phyloP scores from a whole-genome alignment of 2,329 filamentous ascomycete species.

The Colletotrichum sublineola region DNA sequence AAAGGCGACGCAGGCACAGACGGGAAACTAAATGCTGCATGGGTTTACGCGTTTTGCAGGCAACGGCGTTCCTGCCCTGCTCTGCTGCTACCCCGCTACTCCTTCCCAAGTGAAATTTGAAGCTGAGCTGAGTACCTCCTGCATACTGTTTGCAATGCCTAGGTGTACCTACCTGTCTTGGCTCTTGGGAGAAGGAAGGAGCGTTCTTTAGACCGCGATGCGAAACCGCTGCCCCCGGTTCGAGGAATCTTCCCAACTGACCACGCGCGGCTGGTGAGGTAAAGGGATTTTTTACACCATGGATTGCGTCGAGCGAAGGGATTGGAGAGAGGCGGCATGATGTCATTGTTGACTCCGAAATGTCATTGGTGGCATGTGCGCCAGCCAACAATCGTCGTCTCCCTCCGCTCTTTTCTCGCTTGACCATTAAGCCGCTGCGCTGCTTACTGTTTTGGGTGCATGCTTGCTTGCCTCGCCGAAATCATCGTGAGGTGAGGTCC shows the following conservation, averaged over 20 bases:
- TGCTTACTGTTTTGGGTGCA: constrained; percentile 26
- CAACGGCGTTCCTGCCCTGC: constrained; percentile 12
- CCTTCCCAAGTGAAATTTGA: background rate
- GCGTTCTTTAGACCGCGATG: constrained; percentile 8
- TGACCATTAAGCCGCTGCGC: constrained; percentile 5
- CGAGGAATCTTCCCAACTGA: constrained; percentile 16
- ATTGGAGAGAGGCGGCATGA: constrained; percentile 21
- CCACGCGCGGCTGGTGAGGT: constrained; percentile 27
- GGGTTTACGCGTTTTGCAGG: constrained; percentile 24
- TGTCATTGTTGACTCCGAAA: constrained; percentile 32
- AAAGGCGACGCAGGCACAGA: constrained; percentile 35
- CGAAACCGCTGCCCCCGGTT: constrained; percentile 22
- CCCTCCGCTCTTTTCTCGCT: constrained; percentile 23
- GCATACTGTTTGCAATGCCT: constrained; percentile 1
- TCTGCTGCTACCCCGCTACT: background rate
- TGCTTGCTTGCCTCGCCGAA: constrained; percentile 23
- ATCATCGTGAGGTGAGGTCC: constrained; percentile 35
- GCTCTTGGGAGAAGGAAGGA: background rate
- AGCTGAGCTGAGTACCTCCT: background rate
- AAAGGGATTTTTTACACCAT: background rate
- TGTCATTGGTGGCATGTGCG: constrained; percentile 26
- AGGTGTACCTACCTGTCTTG: background rate
- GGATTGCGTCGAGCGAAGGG: background rate
- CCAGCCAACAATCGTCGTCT: constrained; percentile 22
- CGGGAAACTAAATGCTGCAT: constrained; percentile 4